Evolutionary conservation across 139 green algal genomes (phyloP).

Genomic region (Chlamydomonas incerta): DNA sequence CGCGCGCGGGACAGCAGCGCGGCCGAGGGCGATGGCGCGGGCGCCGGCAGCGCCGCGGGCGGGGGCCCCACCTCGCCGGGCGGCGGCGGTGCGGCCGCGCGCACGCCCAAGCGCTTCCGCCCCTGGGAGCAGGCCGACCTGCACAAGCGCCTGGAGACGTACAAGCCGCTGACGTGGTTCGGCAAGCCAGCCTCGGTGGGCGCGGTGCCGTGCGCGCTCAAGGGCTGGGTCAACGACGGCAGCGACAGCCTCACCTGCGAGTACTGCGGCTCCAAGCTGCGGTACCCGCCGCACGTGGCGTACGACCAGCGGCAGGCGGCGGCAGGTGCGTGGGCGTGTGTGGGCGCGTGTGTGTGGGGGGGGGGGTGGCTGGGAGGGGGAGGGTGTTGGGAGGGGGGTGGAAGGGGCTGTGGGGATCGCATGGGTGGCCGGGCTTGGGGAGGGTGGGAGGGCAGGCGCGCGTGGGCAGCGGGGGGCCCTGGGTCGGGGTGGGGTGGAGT

Average conservation of each 20-base stretch:
- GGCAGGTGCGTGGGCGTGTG: conserved; percentile 5
- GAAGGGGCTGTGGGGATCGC: too few species aligned
- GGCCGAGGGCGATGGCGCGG: neutral
- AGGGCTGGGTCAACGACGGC: conserved; percentile 69
- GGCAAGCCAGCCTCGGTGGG: conserved; percentile 70
- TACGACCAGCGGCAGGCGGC: conserved; percentile 43
- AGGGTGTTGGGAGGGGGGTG: too few species aligned
- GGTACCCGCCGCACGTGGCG: conserved; percentile 58
- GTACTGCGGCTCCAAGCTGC: conserved; percentile 67
- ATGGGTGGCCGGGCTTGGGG: too few species aligned
- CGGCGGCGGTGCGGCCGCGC: neutral
- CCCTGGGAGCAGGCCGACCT: conserved; percentile 78
- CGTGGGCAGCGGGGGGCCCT: too few species aligned
- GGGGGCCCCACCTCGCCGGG: neutral
- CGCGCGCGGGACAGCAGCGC: conserved; percentile 1
- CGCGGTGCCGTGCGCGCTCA: conserved; percentile 70
- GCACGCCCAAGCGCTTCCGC: conserved; percentile 20
- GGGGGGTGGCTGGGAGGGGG: too few species aligned
- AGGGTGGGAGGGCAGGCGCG: too few species aligned
- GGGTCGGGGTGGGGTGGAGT: too few species aligned
- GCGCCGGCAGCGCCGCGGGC: neutral
- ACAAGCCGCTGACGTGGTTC: conserved; percentile 79
- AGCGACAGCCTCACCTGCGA: conserved; percentile 73
- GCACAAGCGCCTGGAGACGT: conserved; percentile 75
- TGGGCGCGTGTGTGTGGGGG: too few species aligned